Evolutionary conservation across 108 stramenopile genomes (phyloP), one percentile per base, ranked within the genome.

Genomic region (Cyclotella sp.): DNA sequence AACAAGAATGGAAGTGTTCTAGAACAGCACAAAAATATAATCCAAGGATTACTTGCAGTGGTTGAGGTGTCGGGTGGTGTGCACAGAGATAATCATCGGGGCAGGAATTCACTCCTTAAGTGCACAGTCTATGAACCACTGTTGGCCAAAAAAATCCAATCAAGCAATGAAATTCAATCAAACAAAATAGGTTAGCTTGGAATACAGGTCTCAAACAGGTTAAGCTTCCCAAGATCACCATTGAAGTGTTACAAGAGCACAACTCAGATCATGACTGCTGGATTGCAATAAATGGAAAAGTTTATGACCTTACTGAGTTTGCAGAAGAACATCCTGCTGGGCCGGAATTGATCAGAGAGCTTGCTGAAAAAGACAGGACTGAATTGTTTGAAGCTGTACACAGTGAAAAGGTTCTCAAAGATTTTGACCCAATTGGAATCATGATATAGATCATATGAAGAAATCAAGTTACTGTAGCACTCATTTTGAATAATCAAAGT

Each of bases 311-410:
- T 63, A 96, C 97, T 26, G 91, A 90, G 5, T 97, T 95, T 75
- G 94, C 92, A 11, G 89, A 91, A 46, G 92, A 97, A 67, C 97
- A 97, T 76, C 97, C 97, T 14, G 94, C 93, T 45, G 97, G 97
- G 30, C 84, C 92, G 26, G 91, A 86, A 44, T 89, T 89, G 16
- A 95, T 97, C 29, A 79, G 76, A 51, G 85, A 91, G 45, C 86
- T 95, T 52, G 91, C 90, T 27, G 96, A 94, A 34, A 77, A 79
- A 47, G 96, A 97, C 77, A 93, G 93, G 24, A 91, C 94, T 18
- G 90, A 84, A 28, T 90, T 85, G 12, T 97, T 97, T 78, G 74
- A 75, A 66, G 92, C 92, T 39, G 90, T 95, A 15, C 96, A 97
- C 72, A 92, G 89, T 49, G 43, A 75, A 28, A 80, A 82, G 3